Evolutionary conservation across 805 yeast genomes (phyloP).

Genomic region (Kuraishia molischiana): DNA sequence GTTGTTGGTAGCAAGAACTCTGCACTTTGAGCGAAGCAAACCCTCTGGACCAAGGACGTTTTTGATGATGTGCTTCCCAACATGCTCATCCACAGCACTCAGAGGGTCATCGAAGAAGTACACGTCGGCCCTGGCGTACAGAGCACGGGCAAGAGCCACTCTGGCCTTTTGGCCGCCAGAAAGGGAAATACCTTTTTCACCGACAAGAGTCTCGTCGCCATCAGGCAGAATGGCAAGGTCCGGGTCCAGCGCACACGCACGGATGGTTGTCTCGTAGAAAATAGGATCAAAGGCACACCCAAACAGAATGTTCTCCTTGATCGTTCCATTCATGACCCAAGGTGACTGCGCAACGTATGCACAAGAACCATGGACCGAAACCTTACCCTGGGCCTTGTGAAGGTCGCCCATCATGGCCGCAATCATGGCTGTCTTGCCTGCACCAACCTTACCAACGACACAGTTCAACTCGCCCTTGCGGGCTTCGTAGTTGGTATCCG

Average conservation of each 20-base stretch:
- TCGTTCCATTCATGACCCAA: slow-evolving; percentile 92
- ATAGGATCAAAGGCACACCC: slow-evolving; percentile 75
- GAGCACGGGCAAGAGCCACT: slow-evolving; percentile 86
- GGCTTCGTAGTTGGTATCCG: slow-evolving; percentile 51
- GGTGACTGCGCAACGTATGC: slow-evolving; percentile 92
- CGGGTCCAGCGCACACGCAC: slow-evolving; percentile 76
- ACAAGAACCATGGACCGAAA: slow-evolving; percentile 60
- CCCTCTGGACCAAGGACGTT: slow-evolving; percentile 81
- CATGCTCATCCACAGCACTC: slow-evolving; percentile 95
- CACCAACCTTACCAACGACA: slow-evolving; percentile 83
- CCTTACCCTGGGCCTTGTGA: slow-evolving; percentile 65
- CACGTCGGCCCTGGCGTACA: slow-evolving; percentile 84
- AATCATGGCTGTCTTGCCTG: slow-evolving; percentile 79
- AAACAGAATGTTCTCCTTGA: slow-evolving; percentile 78
- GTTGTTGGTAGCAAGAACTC: slow-evolving; percentile 78
- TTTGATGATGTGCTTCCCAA: slow-evolving; percentile 72
- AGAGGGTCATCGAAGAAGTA: slow-evolving; percentile 84
- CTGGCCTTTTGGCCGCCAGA: slow-evolving; percentile 97
- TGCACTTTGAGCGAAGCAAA: slow-evolving; percentile 62
- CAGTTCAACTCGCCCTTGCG: slow-evolving; percentile 74
- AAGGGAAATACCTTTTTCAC: slow-evolving; percentile 90
- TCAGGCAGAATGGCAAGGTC: slow-evolving; percentile 72
- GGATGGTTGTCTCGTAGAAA: slow-evolving; percentile 69
- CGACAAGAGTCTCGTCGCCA: slow-evolving; percentile 85
- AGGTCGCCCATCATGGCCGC: slow-evolving; percentile 79